phyloP scores from a whole-genome alignment of 2,329 filamentous ascomycete species.

The Thelonectria discophora region DNA sequence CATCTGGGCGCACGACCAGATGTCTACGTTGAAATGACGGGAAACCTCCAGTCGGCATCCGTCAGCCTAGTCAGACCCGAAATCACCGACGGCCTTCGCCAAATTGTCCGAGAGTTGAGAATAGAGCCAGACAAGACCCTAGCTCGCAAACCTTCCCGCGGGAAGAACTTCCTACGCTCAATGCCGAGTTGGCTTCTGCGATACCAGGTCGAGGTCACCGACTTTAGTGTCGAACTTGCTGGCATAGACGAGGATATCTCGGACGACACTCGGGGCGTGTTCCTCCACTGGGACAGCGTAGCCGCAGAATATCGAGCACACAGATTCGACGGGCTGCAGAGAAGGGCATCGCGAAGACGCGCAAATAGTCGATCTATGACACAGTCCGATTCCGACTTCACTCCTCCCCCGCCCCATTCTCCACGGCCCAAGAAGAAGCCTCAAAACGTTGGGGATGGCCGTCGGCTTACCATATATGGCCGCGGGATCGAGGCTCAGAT shows the following conservation, averaged over 20 bases:
- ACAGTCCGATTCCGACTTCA: conserved; percentile 72
- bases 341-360: conserved; percentile 70
- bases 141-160: conserved; percentile 57
- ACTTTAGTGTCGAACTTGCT: conserved; percentile 90
- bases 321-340: conserved; percentile 70
- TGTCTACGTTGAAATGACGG: conserved; percentile 81
- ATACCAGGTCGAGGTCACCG: conserved; percentile 84
- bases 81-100: conserved; percentile 89
- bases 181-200: conserved; percentile 87
- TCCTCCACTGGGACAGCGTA: conserved; percentile 87
- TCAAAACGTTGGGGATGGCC: conserved; percentile 73
- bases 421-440: conserved; percentile 61
- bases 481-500: conserved; percentile 90
- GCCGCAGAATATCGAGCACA: conserved; percentile 89
- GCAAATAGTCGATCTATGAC: conserved; percentile 77
- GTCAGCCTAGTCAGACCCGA: conserved; percentile 91
- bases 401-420: conserved; percentile 44
- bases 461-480: conserved; percentile 81
- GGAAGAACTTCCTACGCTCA: conserved; percentile 76
- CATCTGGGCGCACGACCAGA: conserved; percentile 88
- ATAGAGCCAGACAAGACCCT: conserved; percentile 68
- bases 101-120: conserved; percentile 87
- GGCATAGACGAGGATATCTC: conserved; percentile 88
- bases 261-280: conserved; percentile 80
- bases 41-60: conserved; percentile 85